phyloP scores from a whole-genome alignment of 2,329 filamentous ascomycete species.

The Myrmaecium sp. region DNA sequence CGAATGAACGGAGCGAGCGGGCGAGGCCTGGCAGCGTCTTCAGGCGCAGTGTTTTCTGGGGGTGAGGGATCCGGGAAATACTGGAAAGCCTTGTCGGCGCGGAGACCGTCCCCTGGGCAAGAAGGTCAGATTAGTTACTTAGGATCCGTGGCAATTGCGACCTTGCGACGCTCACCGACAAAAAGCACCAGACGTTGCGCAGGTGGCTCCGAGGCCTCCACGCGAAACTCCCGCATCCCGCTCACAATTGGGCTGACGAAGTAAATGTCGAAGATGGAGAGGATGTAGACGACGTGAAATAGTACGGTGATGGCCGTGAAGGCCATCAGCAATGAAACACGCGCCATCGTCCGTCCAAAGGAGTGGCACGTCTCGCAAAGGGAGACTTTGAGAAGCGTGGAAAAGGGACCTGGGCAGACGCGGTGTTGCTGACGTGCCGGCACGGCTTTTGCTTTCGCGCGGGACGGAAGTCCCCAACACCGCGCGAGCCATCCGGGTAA shows the following conservation, averaged over 20 bases:
- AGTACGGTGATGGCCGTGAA: constrained; percentile 79
- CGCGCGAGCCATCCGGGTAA: too few relatives aligned
- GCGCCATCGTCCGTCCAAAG: constrained; percentile 26
- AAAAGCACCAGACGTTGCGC: constrained; percentile 84
- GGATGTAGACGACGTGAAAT: constrained; percentile 87
- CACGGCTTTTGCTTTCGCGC: too few relatives aligned
- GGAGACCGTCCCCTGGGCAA: constrained; percentile 59
- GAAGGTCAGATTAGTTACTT: constrained; percentile 2
- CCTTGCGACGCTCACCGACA: constrained; percentile 45
- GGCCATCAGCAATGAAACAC: too few relatives aligned
- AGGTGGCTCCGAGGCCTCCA: constrained; percentile 57
- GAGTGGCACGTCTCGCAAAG: constrained; percentile 2
- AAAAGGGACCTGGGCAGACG: too few relatives aligned
- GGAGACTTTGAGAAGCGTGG: too few relatives aligned
- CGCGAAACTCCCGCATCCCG: constrained; percentile 71
- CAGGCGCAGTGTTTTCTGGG: constrained; percentile 33
- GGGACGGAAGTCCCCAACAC: too few relatives aligned
- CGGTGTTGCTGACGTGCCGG: too few relatives aligned
- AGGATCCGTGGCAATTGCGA: constrained; percentile 3
- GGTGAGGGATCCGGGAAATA: constrained; percentile 75
- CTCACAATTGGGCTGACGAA: constrained; percentile 95
- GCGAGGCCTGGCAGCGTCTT: constrained; percentile 49
- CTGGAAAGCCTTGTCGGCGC: constrained; percentile 96
- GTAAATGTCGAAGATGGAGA: constrained; percentile 96
- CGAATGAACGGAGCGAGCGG: constrained; percentile 83